These are phyloP conservation scores for Canariomyces notabilis DNA, from an alignment of 2,329 filamentous ascomycete genomes.

Conservation along the genomic window DNA sequence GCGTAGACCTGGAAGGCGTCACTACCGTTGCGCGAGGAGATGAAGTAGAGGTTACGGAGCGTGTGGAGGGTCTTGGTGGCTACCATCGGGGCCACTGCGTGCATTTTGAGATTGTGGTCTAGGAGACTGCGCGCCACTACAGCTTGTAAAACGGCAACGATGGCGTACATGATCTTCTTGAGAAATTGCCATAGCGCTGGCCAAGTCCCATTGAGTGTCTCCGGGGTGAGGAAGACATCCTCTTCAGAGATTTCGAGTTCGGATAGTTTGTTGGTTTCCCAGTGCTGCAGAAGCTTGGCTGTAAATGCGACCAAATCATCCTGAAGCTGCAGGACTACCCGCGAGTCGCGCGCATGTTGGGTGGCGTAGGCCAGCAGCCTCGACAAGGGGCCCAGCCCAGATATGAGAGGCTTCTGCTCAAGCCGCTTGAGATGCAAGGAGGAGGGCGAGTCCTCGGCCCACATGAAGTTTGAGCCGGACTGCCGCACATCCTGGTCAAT, in stretches of 20 bases:
- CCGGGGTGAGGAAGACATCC: conserved; percentile 53
- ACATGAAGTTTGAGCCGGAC: conserved; percentile 54
- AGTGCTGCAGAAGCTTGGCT: conserved; percentile 61
- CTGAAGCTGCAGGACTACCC: conserved; percentile 29
- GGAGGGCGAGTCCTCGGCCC: conserved; percentile 57
- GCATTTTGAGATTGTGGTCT: conserved; percentile 43
- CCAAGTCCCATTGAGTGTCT: conserved; percentile 62
- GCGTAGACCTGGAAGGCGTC: conserved; percentile 76
- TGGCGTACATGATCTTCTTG: conserved; percentile 68
- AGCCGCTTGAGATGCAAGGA: conserved; percentile 55
- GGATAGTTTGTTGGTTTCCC: conserved; percentile 70
- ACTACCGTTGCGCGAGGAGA: conserved; percentile 69
- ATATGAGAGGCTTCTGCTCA: conserved; percentile 56
- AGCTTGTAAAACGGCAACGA: conserved; percentile 69
- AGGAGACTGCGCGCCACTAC: conserved; percentile 60
- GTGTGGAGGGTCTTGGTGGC: conserved; percentile 68
- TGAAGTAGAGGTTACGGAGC: conserved; percentile 74
- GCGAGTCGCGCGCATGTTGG: conserved; percentile 40
- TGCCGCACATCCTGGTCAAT: conserved; percentile 64
- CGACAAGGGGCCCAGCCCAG: conserved; percentile 63
- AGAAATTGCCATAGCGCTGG: conserved; percentile 71
- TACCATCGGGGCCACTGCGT: conserved; percentile 52
- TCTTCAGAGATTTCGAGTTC: conserved; percentile 67
- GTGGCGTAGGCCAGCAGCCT: conserved; percentile 60
- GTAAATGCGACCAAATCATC: conserved; percentile 66